phyloP scores from a whole-genome alignment of 2,329 filamentous ascomycete genomes.

The Talaromyces piceae region DNA sequence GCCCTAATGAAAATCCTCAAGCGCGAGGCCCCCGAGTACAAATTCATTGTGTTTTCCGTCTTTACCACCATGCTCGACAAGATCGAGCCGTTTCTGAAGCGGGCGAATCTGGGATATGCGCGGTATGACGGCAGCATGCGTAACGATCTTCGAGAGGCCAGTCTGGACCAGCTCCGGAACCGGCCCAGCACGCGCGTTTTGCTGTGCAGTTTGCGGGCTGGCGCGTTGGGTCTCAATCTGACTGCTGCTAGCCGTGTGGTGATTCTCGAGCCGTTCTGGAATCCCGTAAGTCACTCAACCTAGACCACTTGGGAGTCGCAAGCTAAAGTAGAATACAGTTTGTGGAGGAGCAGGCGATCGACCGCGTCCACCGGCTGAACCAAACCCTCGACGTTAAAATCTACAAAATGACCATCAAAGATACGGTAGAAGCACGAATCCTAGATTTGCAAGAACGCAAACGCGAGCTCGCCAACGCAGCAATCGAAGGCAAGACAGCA shows the following conservation, averaged over 20 bases:
- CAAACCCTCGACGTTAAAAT: slow-evolving; percentile 92
- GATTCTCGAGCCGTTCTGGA: slow-evolving; percentile 98
- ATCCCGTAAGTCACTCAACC: slow-evolving; percentile 59
- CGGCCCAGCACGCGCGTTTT: slow-evolving; percentile 71
- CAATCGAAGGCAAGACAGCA: slow-evolving; percentile 73
- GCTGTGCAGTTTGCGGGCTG: slow-evolving; percentile 89
- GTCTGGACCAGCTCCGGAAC: slow-evolving; percentile 66
- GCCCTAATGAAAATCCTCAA: slow-evolving; percentile 74
- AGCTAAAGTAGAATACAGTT: no score
- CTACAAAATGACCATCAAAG: slow-evolving; percentile 82
- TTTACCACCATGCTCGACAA: slow-evolving; percentile 98
- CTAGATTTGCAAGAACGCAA: slow-evolving; percentile 93
- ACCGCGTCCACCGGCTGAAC: slow-evolving; percentile 95
- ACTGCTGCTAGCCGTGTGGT: slow-evolving; percentile 90
- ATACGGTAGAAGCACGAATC: slow-evolving; percentile 88
- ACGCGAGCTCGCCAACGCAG: slow-evolving; percentile 79
- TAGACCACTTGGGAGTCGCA: no score
- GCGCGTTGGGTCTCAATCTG: slow-evolving; percentile 84
- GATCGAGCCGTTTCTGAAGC: slow-evolving; percentile 79
- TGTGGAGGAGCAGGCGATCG: slow-evolving; percentile 97
- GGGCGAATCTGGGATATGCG: slow-evolving; percentile 67
- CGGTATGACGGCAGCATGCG: slow-evolving; percentile 94
- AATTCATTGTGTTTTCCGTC: slow-evolving; percentile 97
- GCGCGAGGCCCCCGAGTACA: slow-evolving; percentile 72
- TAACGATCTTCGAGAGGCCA: slow-evolving; percentile 85